A percentile compares a stretch with the other conserved stretches of the same genome.
Evolutionary conservation across 2,329 filamentous ascomycete species (phyloP).

Genomic region (Aspergillus sp.): DNA sequence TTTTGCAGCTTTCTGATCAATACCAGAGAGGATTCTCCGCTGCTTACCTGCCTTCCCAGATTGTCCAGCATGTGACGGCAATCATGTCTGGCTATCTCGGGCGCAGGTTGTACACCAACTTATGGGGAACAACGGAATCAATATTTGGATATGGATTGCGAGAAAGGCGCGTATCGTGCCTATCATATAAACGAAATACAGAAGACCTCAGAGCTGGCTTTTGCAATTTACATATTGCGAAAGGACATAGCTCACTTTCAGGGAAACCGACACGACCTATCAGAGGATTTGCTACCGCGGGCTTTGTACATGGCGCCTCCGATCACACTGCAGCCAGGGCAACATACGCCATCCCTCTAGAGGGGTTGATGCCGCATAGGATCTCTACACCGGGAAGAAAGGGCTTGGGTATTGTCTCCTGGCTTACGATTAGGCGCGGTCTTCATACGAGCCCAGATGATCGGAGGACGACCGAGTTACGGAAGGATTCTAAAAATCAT

Average conservation of each 20-base stretch:
- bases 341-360: slow-evolving; percentile 33
- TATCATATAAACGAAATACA: slow-evolving; percentile 18
- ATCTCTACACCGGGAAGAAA: slow-evolving; percentile 20
- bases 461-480: slow-evolving; percentile 15
- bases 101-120: slow-evolving; percentile 49
- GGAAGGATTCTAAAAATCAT: slow-evolving; percentile 18
- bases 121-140: slow-evolving; percentile 42
- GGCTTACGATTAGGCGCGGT: slow-evolving; percentile 32
- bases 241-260: slow-evolving; percentile 23
- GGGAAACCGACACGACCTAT: slow-evolving; percentile 45
- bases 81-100: slow-evolving; percentile 51
- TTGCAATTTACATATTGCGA: slow-evolving; percentile 19
- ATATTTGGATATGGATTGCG: slow-evolving; percentile 32
- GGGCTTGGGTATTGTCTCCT: slow-evolving; percentile 17
- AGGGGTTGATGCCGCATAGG: slow-evolving; percentile 33
- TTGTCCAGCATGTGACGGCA: slow-evolving; percentile 47
- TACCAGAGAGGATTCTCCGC: no score
- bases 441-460: slow-evolving; percentile 34
- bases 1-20: not conserved
- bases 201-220: slow-evolving; percentile 13
- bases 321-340: slow-evolving; percentile 34
- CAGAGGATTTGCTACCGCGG: slow-evolving; percentile 57
- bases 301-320: slow-evolving; percentile 53
- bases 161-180: slow-evolving; percentile 26
- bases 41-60: slow-evolving; percentile 4